Base-by-base conservation (phyloP, 2,329 filamentous ascomycete species). In the Ambrosiella cleistominuta region DNA sequence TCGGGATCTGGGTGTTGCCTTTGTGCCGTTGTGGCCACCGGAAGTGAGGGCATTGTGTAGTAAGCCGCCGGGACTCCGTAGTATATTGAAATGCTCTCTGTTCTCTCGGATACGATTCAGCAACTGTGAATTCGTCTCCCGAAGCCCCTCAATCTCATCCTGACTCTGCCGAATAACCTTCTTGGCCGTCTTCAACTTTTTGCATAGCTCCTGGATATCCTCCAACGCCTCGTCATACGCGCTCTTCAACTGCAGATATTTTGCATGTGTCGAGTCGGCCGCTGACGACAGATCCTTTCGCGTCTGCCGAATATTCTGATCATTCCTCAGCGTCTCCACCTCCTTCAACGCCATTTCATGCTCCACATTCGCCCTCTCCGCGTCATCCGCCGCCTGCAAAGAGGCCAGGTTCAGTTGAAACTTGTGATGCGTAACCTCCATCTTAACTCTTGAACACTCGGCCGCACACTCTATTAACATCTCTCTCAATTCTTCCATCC, bases 261-360 rank as follows among this genome's bases (percentile, higher is more conserved):
- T 78, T 64, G 69, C 70, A 62, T 76, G 75, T 59, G 76, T 73
- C 19, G 75, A 75, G 55, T 81, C 77, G 2, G 75, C 72, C 17
- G 72, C 74, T 6, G 71, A 70, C 63, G 71, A 75, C 59, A 78
- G 70, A 60, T 81, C 77, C 19, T 73, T 74, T 51, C 75, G 74
- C 3, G 77, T 77, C 61, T 83, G 81, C 56, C 78, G 79, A 56
- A 81, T 79, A 66, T 85, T 79, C 66, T 93, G 86, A 12, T 82
- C 82, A 62, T 78, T 76, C 61, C 89, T 85, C 36, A 96, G 73
- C 11, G 90, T 86, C 62, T 95, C 86, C 17, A 95, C 85, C 69
- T 96, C 89, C 19, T 86, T 79, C 62, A 88, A 81, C n/a, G 85
- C 85, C 80, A 96, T 90, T 63, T 93, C 86, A 65, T 95, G 86